These are phyloP conservation scores for Croton setiger DNA, from an alignment of 441 rosid genomes.

Conservation along the genomic window DNA sequence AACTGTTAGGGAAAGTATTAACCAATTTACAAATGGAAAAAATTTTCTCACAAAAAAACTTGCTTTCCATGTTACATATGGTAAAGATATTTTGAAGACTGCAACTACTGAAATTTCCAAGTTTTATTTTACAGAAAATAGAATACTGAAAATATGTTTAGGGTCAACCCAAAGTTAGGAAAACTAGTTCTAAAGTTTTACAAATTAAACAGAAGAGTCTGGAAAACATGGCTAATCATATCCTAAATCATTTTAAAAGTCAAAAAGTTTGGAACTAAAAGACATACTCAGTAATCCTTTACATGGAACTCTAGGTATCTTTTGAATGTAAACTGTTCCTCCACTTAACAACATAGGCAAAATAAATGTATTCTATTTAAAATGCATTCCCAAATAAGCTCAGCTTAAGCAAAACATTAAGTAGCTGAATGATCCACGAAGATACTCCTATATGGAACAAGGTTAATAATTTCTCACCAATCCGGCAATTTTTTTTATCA, in stretches of 20 bases:
- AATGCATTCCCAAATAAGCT: too few species aligned
- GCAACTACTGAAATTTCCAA: neutral
- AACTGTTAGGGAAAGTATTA: neutral
- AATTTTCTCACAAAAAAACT: neutral
- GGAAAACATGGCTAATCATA: neutral
- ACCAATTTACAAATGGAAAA: neutral
- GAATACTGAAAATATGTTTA: neutral
- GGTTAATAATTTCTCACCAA: conserved; percentile 52
- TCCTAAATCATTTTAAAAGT: neutral
- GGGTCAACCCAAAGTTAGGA: too few species aligned
- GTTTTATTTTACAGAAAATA: neutral
- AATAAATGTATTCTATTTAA: neutral
- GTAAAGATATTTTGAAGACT: neutral
- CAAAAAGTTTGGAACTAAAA: neutral
- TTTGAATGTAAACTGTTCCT: neutral
- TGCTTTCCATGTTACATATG: neutral
- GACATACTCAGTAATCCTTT: neutral
- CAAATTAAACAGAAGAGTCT: neutral
- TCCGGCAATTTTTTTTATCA: conserved; percentile 93
- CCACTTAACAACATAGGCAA: neutral
- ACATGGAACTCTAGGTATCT: neutral
- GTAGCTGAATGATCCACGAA: neutral
- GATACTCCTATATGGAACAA: conserved; percentile 16
- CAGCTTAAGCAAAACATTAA: neutral
- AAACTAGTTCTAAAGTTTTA: neutral